phyloP scores from a whole-genome alignment of 345 rosid species.

The Limnanthes douglasii region DNA sequence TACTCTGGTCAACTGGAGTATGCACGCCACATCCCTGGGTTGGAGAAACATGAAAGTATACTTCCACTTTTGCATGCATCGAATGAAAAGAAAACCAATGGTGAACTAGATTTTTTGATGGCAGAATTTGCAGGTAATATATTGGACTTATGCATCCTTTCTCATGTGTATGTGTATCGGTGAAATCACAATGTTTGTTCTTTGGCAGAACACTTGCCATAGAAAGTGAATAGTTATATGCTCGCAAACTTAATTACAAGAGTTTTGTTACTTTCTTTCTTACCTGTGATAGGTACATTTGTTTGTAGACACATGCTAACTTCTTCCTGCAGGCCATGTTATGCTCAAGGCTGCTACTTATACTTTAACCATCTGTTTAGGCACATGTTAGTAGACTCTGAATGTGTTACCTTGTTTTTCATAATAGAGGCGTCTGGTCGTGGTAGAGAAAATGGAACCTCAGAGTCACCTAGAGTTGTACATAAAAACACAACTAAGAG shows the following conservation, averaged over 20 bases:
- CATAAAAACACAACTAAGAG: constrained; percentile 50
- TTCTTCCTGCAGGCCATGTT: too few species aligned
- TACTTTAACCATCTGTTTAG: constrained; percentile 1
- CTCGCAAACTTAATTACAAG: too few species aligned
- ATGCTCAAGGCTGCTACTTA: too few species aligned
- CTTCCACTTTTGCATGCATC: constrained; percentile 78
- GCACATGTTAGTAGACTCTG: constrained; percentile 2
- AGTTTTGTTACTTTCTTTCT: background rate
- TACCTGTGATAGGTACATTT: background rate
- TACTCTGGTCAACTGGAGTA: constrained; percentile 86
- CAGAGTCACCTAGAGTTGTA: constrained; percentile 44
- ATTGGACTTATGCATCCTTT: constrained; percentile 2
- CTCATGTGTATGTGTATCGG: background rate
- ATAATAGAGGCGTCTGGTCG: constrained; percentile 83
- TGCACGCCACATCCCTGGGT: constrained; percentile 64
- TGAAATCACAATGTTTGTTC: background rate
- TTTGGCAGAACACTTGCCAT: too few species aligned
- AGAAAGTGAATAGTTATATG: too few species aligned
- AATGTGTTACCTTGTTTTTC: constrained; percentile 12
- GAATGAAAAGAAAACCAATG: constrained; percentile 77
- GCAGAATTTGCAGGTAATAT: constrained; percentile 86
- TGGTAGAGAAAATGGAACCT: constrained; percentile 70
- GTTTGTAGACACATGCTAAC: background rate
- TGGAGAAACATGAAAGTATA: constrained; percentile 87
- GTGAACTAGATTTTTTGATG: constrained; percentile 87